Base-by-base conservation (phyloP, 2,329 filamentous ascomycete species). In the Xylariaceae sp. region DNA sequence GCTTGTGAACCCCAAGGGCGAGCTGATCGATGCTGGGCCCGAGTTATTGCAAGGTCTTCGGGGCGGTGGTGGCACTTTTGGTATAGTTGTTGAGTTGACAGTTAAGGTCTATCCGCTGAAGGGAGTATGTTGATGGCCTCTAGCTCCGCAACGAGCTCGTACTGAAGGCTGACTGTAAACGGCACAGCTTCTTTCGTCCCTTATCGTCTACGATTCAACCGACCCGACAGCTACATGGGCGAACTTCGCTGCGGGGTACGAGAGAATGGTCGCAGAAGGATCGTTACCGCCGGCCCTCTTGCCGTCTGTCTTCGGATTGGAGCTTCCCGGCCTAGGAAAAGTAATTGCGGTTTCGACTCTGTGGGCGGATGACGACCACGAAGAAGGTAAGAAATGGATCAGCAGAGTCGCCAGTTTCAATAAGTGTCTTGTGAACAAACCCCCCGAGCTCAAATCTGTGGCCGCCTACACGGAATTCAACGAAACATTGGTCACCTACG, bases 11-110 rank as follows among this genome's bases (percentile, higher is more conserved):
- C 63, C 63, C 1, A 43, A 66, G 3, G 74, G 72, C 5, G 49
- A 66, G 4, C 54, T 74, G 1, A 60, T 71, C 12, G 66, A 70
- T 5, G 73, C 72, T 1, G 67, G 70, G 42, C 66, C 69, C n/a
- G 61, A 62, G 10, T 45, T 74, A 41, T 56, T 74, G 37, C 65
- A 64, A 47, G 70, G 64, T 1, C 68, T 75, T n/a, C 64, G 72
- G 1, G 73, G 73, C 1, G 71, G 63, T 1, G 72, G 72, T 18
- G 69, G 71, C 5, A 61, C 61, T 5, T 68, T 74, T n/a, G 73
- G 71, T 1, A 61, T 73, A 8, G 69, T 76, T 43, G 67, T 72
- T 4, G 71, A 74, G 51, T 32, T 74, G 5, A 68, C 64, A 4
- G 64, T 75, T 53, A 73, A 70, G 54, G 59, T 73, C 1, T 73